Percentiles rank a stretch among this genome's conserved stretches.
These are phyloP conservation scores for Lyophyllum semitale DNA, from an alignment of 768 basidiomycete genomes.

Conservation along the genomic window DNA sequence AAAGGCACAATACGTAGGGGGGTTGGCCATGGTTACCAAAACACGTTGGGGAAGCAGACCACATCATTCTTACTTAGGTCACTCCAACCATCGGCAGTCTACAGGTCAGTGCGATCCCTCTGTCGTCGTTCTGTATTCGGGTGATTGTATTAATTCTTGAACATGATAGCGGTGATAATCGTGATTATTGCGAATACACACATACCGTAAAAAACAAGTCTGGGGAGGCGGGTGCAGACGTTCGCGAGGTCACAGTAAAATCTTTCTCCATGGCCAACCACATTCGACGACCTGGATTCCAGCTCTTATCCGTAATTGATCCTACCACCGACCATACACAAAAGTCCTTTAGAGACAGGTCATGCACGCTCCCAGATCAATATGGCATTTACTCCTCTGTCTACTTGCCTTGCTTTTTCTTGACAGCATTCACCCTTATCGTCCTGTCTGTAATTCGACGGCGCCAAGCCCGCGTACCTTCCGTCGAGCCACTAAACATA, in stretches of 20 bases:
- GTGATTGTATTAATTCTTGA: neutral
- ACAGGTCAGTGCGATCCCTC: constrained; percentile 51
- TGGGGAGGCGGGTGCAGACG: constrained; percentile 20
- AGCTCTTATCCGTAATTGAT: constrained; percentile 68
- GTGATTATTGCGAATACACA: constrained; percentile 83
- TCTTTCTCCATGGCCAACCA: constrained; percentile 80
- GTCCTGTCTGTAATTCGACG: constrained; percentile 48
- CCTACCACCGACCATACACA: constrained; percentile 32
- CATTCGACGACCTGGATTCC: constrained; percentile 79
- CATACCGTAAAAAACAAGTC: constrained; percentile 40
- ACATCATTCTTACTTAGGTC: constrained; percentile 69
- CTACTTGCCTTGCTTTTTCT: constrained; percentile 64
- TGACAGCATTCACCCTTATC: constrained; percentile 44
- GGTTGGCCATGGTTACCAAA: constrained; percentile 82
- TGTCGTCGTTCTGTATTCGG: neutral
- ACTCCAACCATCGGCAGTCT: constrained; percentile 68
- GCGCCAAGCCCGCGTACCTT: constrained; percentile 23
- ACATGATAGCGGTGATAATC: constrained; percentile 74
- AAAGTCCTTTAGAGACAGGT: constrained; percentile 58
- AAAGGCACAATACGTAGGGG: constrained; percentile 70
- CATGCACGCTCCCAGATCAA: constrained; percentile 82
- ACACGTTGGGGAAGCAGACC: constrained; percentile 79
- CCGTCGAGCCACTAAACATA: constrained; percentile 28
- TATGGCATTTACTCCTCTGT: constrained; percentile 55
- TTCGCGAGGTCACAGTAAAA: constrained; percentile 85